Percentiles rank a stretch among this genome's conserved stretches.
These are phyloP conservation scores for Pezizomycotina sp. DNA, from an alignment of 2,329 filamentous ascomycete species.

Conservation along the genomic window DNA sequence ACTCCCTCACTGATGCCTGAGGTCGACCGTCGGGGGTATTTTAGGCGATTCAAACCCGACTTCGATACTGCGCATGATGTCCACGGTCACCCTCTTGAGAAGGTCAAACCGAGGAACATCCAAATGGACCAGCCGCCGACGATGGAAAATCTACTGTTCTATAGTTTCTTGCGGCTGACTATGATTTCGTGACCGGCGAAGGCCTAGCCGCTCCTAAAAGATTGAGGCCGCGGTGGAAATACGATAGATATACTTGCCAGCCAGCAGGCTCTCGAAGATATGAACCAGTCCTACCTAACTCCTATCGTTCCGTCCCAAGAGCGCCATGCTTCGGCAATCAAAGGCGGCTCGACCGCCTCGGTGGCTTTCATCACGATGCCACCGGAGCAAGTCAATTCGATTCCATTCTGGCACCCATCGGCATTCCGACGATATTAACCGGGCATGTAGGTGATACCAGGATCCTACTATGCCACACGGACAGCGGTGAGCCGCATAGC, in stretches of 20 bases:
- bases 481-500: constrained; percentile 61
- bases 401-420: constrained; percentile 84
- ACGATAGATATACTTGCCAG: too few species aligned
- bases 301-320: constrained; percentile 14
- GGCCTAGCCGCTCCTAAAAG: constrained; percentile 39
- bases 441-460: constrained; percentile 90
- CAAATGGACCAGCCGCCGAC: constrained; percentile 34
- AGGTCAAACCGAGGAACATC: constrained; percentile 13
- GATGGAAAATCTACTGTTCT: constrained; percentile 65
- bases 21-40: constrained; percentile 84
- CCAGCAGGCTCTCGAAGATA: constrained; percentile 31
- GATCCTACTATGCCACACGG: constrained; percentile 73
- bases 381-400: constrained; percentile 42
- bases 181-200: constrained; percentile 85
- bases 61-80: constrained; percentile 35
- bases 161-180: constrained; percentile 84
- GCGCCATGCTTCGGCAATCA: constrained; percentile 38
- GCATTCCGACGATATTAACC: constrained; percentile 65
- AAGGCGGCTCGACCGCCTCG: constrained; percentile 84
- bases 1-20: constrained; percentile 58
- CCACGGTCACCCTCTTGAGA: constrained; percentile 12
- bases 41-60: constrained; percentile 71
- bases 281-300: constrained; percentile 17
- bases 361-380: constrained; percentile 83
- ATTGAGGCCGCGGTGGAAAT: too few species aligned